Base-by-base conservation (phyloP, 139 green algal genomes). In the Chlorella sp. region DNA sequence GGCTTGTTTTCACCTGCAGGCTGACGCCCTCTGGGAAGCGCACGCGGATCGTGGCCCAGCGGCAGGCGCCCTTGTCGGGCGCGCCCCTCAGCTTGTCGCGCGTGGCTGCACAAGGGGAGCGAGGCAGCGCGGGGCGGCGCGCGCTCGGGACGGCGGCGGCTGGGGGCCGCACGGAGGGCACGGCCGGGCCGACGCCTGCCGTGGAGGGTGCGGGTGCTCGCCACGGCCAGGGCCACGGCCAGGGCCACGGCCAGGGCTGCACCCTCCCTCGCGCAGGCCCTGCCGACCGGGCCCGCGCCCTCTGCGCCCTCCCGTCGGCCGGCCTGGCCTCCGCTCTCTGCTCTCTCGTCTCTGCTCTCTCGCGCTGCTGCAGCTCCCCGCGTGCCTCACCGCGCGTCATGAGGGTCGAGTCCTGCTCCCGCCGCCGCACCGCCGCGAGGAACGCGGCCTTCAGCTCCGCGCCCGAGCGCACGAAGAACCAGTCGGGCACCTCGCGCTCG, bases 1-100 rank as follows among this genome's bases (percentile, higher is more conserved):
- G 23, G 83, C 50, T 74, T 66, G 11, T 27, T 21, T 56, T 29
- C 25, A 91, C 90, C 81, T 92, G 84, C 60, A 95, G 59, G 35
- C 83, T 79, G 3, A 94, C 79, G 9, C 89, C 90, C 73, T 95
- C 90, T 27, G 90, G 90, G 53, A 94, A 86, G 12, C 87, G 75
- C 9, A 94, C 81, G 1, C 82, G 71, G 14, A 95, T 66, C 1
- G 61, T 73, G 17, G 84, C 85, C 21, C 5, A n/a, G 6, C 23
- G 38, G 66, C 23, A 42, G 45, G 3, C 35, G 25, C 9, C 33
- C 56, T 4, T 40, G 1, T 5, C 19, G 17, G 12, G 9, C 67
- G n/a, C 50, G 51, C 36, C 51, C 77, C 8, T 36, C 79, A 61
- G 59, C 68, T 61, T 41, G 43, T 91, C 84, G 36, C 86, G 61